Evolutionary conservation across 495 filamentous ascomycete species (phyloP).

Genomic region (Penicillium chermesinum): DNA sequence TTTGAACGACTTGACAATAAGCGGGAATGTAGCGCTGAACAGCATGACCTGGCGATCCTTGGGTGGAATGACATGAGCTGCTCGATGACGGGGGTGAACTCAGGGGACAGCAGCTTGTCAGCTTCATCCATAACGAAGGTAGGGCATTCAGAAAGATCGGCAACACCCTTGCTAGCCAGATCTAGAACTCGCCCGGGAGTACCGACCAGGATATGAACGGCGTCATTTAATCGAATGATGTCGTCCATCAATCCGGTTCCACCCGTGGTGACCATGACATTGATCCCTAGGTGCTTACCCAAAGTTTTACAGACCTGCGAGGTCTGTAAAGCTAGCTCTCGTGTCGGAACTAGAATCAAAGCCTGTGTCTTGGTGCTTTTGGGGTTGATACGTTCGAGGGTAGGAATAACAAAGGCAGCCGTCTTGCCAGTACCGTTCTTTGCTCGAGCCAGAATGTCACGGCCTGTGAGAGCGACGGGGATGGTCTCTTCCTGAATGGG

Average conservation of each 20-base stretch:
- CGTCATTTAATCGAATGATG: constrained; percentile 87
- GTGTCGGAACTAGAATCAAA: constrained; percentile 89
- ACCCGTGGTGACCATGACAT: constrained; percentile 98
- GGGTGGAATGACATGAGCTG: constrained; percentile 85
- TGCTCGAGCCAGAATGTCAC: constrained; percentile 91
- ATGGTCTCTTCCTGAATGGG: constrained; percentile 99
- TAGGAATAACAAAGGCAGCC: constrained; percentile 94
- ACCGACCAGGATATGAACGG: constrained; percentile 96
- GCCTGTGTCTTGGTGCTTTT: constrained; percentile 93
- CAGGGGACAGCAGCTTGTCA: constrained; percentile 91
- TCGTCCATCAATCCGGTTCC: constrained; percentile 93
- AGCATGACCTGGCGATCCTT: constrained; percentile 98
- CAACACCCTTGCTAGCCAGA: constrained; percentile 87
- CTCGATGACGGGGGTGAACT: constrained; percentile 96
- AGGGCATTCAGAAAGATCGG: constrained; percentile 91
- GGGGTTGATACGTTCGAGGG: constrained; percentile 90
- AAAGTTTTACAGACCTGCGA: constrained; percentile 98
- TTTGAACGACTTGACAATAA: constrained; percentile 95
- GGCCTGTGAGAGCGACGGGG: constrained; percentile 88
- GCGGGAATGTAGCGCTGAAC: constrained; percentile 94
- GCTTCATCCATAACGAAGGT: constrained; percentile 99
- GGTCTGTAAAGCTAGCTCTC: constrained; percentile 97
- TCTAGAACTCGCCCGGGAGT: constrained; percentile 95
- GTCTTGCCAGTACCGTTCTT: constrained; percentile 99
- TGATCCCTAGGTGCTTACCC: constrained; percentile 92